phyloP scores from a whole-genome alignment of 1,139 yeast species.

The Tardiomyces blankii region DNA sequence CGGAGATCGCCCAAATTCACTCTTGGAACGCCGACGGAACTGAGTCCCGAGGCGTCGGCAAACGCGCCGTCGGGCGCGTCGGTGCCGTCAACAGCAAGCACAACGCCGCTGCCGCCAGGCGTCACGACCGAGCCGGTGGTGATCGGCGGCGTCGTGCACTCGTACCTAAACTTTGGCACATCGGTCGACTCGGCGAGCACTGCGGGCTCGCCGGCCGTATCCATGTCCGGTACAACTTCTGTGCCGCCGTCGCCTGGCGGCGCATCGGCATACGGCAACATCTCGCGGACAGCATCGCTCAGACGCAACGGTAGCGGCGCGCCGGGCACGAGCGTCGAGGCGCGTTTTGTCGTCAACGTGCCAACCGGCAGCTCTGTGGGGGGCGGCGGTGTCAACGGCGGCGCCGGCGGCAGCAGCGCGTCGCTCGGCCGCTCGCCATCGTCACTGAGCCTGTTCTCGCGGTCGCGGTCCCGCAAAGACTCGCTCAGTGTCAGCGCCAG shows the following conservation, averaged over 20 bases:
- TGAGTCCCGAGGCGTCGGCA: background rate
- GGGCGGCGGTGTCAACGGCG: background rate
- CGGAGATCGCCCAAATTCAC: background rate
- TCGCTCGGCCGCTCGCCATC: conserved; percentile 15
- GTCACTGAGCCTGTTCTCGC: conserved; percentile 15
- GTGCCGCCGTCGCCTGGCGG: background rate
- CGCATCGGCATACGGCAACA: background rate
- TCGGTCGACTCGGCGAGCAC: background rate
- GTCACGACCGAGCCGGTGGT: conserved; percentile 2
- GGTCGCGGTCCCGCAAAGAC: conserved; percentile 15
- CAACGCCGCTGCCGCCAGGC: conserved; percentile 8
- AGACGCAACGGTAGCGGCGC: background rate
- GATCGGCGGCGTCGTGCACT: background rate
- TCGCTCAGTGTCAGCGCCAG: conserved; percentile 9
- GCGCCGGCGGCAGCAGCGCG: conserved; percentile 1
- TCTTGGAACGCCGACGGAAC: background rate
- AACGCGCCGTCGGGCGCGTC: too few relatives aligned
- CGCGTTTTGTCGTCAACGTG: background rate
- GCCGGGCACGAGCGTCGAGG: background rate
- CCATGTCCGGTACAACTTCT: background rate
- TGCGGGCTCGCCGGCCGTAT: too few relatives aligned
- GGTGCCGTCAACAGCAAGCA: background rate
- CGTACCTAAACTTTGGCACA: background rate
- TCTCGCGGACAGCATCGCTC: background rate
- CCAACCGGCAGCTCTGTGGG: background rate